These are phyloP conservation scores for Avicennia marina DNA, from an alignment of 257 asterid genomes.

Conservation along the genomic window DNA sequence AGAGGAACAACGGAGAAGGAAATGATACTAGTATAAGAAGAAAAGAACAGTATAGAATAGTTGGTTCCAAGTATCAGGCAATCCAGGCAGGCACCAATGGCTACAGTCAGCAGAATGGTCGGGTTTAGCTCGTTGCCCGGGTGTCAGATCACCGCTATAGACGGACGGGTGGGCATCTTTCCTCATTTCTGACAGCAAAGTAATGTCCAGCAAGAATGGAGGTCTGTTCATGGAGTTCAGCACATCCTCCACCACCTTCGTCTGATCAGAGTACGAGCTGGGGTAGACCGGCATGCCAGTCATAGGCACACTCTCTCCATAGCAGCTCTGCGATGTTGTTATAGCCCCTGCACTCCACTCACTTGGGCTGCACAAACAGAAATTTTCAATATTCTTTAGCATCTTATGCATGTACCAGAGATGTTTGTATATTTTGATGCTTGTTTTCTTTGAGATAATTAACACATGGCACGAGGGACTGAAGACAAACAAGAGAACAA, in stretches of 20 bases:
- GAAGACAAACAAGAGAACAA: too few species aligned
- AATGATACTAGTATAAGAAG: slow-evolving; percentile 32
- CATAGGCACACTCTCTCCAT: slow-evolving; percentile 75
- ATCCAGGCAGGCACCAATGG: slow-evolving; percentile 98
- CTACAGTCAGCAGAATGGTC: slow-evolving; percentile 89
- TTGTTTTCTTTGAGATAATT: too few species aligned
- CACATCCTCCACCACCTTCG: slow-evolving; percentile 54
- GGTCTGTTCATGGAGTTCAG: slow-evolving; percentile 57
- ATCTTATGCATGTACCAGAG: background rate
- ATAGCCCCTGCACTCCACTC: slow-evolving; percentile 69
- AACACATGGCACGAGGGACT: too few species aligned
- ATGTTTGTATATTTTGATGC: too few species aligned
- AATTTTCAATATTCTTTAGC: background rate
- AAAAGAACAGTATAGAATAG: slow-evolving; percentile 67
- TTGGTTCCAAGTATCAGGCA: slow-evolving; percentile 98
- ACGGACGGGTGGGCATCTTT: slow-evolving; percentile 96
- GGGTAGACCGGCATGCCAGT: slow-evolving; percentile 39
- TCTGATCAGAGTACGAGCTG: slow-evolving; percentile 51
- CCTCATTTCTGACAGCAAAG: slow-evolving; percentile 85
- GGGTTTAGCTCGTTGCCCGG: slow-evolving; percentile 74
- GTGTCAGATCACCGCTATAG: slow-evolving; percentile 73
- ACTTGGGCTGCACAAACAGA: slow-evolving; percentile 51
- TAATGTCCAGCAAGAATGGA: slow-evolving; percentile 75
- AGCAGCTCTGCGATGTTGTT: slow-evolving; percentile 63
- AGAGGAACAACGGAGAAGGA: too few species aligned